Evolutionary conservation across 768 basidiomycete species (phyloP).

Genomic region (Pholiota molesta): DNA sequence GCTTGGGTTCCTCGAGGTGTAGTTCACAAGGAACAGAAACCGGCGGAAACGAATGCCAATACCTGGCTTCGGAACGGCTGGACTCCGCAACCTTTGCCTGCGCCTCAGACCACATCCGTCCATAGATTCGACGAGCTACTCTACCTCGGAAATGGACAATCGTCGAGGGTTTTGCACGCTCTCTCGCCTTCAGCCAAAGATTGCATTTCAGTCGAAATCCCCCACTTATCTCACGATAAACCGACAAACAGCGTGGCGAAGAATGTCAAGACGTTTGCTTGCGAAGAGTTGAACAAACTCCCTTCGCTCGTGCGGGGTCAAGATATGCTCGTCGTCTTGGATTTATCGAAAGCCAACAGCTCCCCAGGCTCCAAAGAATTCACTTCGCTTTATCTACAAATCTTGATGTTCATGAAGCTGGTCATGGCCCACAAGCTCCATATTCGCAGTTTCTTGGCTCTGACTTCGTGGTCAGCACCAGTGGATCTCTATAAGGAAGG

Average conservation of each 20-base stretch:
- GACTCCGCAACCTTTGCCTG: constrained; percentile 19
- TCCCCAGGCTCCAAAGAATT: constrained; percentile 23
- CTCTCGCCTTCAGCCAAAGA: constrained; percentile 22
- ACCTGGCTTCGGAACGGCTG: constrained; percentile 29
- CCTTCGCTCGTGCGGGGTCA: constrained; percentile 18
- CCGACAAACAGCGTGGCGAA: constrained; percentile 1
- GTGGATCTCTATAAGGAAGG: constrained; percentile 26
- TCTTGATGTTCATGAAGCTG: constrained; percentile 27
- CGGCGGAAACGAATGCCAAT: not conserved
- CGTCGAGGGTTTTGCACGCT: constrained; percentile 17
- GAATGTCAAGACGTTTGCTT: constrained; percentile 15
- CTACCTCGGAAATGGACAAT: constrained; percentile 24
- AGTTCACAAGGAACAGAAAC: constrained; percentile 27
- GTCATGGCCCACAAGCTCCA: constrained; percentile 19
- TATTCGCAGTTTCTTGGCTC: constrained; percentile 21
- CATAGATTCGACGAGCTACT: constrained; percentile 26
- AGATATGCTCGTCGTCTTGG: constrained; percentile 26
- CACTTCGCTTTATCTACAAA: constrained; percentile 18
- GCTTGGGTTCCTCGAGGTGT: constrained; percentile 36
- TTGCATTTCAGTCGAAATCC: constrained; percentile 16
- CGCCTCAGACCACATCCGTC: not conserved
- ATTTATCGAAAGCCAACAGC: constrained; percentile 21
- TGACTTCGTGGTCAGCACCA: constrained; percentile 27
- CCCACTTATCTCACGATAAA: constrained; percentile 8
- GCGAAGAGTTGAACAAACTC: constrained; percentile 15